Evolutionary conservation across 257 asterid species (phyloP), one percentile per base, ranked within the genome.

Genomic region (Penstemon eatonii): DNA sequence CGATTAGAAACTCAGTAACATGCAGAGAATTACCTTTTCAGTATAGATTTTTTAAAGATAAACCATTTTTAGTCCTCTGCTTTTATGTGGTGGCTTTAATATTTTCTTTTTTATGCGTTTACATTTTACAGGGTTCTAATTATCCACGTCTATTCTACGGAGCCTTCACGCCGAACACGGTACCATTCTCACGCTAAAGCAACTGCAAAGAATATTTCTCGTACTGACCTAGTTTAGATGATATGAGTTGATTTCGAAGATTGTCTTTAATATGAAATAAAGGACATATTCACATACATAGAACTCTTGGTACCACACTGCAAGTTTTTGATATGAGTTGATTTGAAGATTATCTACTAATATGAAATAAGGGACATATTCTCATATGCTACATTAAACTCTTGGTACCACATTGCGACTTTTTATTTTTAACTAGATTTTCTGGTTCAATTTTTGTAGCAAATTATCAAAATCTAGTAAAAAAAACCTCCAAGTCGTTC

Each of bases 101-200:
- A 49, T 39, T 3, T 64, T 45, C 3, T 68, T 25, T 19, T 5
- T 54, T 77, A 15, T 62, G 63, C 51, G 25, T 71, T 25, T 25
- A 25, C 33, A 25, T 25, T 25, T 64, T 60, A 60, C 82, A 87
- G 98, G 92, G 91, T 60, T 92, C 98, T 40, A 87, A 92, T 65
- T 64, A 63, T 70, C 96, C 96, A 67, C 86, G 95, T 53, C 79
- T 87, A 6, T 89, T 41, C 81, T 87, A 86, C 86, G 98, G 96
- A 69, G 96, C 87, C 80, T 92, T 89, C 73, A 60, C 89, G 65
- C 91, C 90, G 44, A 78, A 85, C 75, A 86, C 79, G 92, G 96
- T 92, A 83, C 50, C 5, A n/a, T 47, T 72, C 68, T 68, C 50
- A 55, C 18, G 18, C 53, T 61, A 65, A 56, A 67, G 57, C 45